Base-by-base conservation (phyloP, 2,329 filamentous ascomycete genomes). In the Curvularia sp. region DNA sequence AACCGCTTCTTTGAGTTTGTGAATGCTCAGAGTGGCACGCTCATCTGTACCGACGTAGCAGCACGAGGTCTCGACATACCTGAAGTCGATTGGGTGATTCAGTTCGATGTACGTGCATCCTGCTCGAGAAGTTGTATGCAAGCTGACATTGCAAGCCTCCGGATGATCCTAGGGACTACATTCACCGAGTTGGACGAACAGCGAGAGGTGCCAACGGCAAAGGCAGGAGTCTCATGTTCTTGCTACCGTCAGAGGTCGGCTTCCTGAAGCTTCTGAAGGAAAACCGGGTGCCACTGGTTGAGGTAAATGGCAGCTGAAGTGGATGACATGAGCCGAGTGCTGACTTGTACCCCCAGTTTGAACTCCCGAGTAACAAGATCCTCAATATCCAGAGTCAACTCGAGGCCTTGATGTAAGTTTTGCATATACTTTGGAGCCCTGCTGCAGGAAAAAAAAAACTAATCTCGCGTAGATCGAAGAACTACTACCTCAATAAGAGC, bases 1-100 rank as follows among this genome's bases (percentile, higher is more conserved):
- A 96, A 96, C 75, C 97, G 93, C 0, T 99, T 99, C 78, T 99
- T 98, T 78, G 94, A 98, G 77, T 99, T 99, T 77, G 89, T 87
- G 73, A 93, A 93, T 71, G 89, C 93, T 18, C 88, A 88, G 65
- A 87, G 90, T 65, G 95, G 94, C 23, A 96, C 91, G 0, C 80
- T 99, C 53, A 95, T 99, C 68, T 97, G 93, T 80, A 99, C 95
- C 0, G 95, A 99, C 72, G 95, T 99, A 63, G 95, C 95, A 45
- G 95, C 95, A 3, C 85, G 95, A 82, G 95, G 95, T 34, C 85
- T 99, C 48, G 95, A 98, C 84, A 97, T 98, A 64, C 94, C 94
- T 0, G 89, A 91, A 21, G 94, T 98, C 42, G 94, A 98, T 80
- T 98, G 91, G 89, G 96, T 97, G 67, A 71, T 73, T 48, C 93